phyloP scores from a whole-genome alignment of 163 green algal genomes.

The Scenedesmus sp. region DNA sequence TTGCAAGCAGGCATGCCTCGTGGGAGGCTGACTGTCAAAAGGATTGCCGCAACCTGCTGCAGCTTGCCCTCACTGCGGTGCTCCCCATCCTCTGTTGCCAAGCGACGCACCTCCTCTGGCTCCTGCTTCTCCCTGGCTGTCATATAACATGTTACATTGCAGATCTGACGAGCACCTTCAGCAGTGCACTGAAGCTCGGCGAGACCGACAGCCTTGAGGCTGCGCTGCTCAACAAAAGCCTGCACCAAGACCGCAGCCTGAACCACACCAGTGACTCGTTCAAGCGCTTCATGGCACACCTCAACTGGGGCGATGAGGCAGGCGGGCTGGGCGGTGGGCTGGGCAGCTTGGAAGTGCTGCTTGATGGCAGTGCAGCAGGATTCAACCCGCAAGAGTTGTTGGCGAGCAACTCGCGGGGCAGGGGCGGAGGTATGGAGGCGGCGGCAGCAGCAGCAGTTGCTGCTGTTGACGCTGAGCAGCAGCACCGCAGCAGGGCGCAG shows the following conservation, averaged over 20 bases:
- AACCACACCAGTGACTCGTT: conserved; percentile 29
- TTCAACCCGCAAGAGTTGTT: background rate
- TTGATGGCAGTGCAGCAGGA: background rate
- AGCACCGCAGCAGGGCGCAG: background rate
- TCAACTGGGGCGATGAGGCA: background rate
- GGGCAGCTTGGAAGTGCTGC: background rate
- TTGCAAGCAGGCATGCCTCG: too few relatives aligned
- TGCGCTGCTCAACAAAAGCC: background rate
- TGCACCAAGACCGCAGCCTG: background rate
- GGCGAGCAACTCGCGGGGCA: background rate
- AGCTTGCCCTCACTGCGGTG: background rate
- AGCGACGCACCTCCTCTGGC: background rate
- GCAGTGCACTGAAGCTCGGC: background rate
- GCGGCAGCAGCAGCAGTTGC: background rate
- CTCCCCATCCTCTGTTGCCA: background rate
- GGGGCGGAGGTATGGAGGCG: background rate
- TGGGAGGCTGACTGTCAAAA: too few relatives aligned
- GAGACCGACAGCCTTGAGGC: conserved; percentile 5
- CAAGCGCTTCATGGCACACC: conserved; percentile 9
- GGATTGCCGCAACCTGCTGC: too few relatives aligned
- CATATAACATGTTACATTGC: background rate
- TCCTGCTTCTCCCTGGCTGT: background rate
- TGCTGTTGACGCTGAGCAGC: background rate
- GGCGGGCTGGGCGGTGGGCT: background rate
- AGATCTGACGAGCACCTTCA: conserved; percentile 41